These are phyloP conservation scores for Alternaria arborescens DNA, from an alignment of 2,329 filamentous ascomycete genomes.

Conservation along the genomic window DNA sequence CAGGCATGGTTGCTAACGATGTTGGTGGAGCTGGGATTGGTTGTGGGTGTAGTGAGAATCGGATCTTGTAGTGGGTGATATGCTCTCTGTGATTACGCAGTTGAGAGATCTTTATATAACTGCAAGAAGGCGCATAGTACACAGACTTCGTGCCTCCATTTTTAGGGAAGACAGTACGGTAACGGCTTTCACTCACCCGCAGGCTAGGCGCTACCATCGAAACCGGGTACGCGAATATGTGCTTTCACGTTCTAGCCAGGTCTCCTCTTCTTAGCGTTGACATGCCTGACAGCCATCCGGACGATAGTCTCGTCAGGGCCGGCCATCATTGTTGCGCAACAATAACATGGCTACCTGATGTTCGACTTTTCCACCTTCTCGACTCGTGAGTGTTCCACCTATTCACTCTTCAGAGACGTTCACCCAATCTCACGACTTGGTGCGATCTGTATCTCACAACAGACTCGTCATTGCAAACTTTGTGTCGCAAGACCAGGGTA, in stretches of 20 bases:
- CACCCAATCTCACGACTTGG: not conserved
- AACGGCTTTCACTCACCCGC: not conserved
- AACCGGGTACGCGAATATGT: not conserved
- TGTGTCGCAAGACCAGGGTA: not conserved
- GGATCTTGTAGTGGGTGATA: not conserved
- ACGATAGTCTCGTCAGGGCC: not conserved
- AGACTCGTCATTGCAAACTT: not conserved
- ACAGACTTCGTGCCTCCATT: not conserved
- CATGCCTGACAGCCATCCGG: not conserved
- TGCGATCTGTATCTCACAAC: not conserved
- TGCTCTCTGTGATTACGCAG: not conserved
- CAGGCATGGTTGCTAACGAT: not conserved
- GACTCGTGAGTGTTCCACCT: not conserved
- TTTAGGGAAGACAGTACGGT: not conserved
- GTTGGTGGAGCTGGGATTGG: not conserved
- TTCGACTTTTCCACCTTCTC: not conserved
- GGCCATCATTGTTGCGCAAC: not conserved
- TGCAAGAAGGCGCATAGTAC: not conserved
- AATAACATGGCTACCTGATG: not conserved
- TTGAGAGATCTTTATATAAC: not conserved
- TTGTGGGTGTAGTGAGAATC: not conserved
- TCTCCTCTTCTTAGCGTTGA: not conserved
- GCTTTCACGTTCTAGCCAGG: not conserved
- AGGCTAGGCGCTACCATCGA: not conserved
- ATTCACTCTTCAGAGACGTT: not conserved